Percentiles rank a stretch among this genome's conserved stretches.
These are phyloP conservation scores for Xylogone sp. DNA, from an alignment of 2,329 filamentous ascomycete genomes.

Conservation along the genomic window DNA sequence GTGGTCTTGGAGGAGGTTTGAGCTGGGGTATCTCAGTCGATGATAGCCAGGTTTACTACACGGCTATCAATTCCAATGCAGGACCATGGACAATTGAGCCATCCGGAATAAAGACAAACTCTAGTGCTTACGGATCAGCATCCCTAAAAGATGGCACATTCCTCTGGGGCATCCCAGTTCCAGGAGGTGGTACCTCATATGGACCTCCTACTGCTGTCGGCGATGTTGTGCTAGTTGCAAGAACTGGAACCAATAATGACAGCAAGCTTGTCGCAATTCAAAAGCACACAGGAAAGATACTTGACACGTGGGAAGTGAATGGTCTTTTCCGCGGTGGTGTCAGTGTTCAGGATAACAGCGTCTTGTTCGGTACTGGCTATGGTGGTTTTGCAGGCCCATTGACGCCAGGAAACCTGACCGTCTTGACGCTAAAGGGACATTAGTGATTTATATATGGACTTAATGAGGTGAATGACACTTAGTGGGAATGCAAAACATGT, in stretches of 20 bases:
- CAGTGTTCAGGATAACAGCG: slow-evolving; percentile 2
- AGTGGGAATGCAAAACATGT: no score
- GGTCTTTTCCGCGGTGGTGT: slow-evolving; percentile 6
- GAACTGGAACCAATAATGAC: slow-evolving; percentile 1
- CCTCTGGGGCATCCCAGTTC: slow-evolving; percentile 5
- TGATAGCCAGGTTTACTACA: slow-evolving; percentile 26
- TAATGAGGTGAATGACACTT: no score
- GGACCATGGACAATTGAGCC: slow-evolving; percentile 3
- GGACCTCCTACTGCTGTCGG: slow-evolving; percentile 7
- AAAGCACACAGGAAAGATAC: slow-evolving; percentile 3
- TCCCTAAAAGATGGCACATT: slow-evolving; percentile 5
- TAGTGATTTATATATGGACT: no score
- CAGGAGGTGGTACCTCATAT: slow-evolving; percentile 1
- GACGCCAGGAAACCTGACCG: neutral
- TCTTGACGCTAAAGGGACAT: no score
- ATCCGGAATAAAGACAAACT: slow-evolving; percentile 1
- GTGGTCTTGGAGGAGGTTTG: slow-evolving; percentile 22
- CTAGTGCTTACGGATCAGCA: slow-evolving; percentile 9
- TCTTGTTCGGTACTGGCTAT: slow-evolving; percentile 11
- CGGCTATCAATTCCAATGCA: slow-evolving; percentile 18
- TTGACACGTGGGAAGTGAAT: neutral
- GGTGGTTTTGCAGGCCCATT: neutral
- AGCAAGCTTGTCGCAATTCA: slow-evolving; percentile 5
- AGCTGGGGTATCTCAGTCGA: slow-evolving; percentile 30
- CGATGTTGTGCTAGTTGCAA: slow-evolving; percentile 7